Conservation (phyloP, 306 rosid species). For the Begonia masoniana region DNA sequence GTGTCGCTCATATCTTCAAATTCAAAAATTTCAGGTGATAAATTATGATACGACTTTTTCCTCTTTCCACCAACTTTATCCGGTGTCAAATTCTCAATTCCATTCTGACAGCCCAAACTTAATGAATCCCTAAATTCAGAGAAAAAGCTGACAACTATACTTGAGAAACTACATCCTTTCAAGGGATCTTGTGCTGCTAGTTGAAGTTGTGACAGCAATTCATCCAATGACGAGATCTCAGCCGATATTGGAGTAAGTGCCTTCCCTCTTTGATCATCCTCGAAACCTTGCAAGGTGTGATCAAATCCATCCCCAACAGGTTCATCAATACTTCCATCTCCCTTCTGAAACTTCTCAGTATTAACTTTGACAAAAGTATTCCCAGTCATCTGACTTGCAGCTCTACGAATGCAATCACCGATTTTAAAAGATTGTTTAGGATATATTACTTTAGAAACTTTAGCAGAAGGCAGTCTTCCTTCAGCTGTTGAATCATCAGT, state of each 20-base stretch:
- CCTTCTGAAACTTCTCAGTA: constrained; percentile 42
- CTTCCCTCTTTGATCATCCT: constrained; percentile 35
- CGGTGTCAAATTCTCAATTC: constrained; percentile 18
- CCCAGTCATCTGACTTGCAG: constrained; percentile 80
- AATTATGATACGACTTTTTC: constrained; percentile 30
- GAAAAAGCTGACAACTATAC: constrained; percentile 52
- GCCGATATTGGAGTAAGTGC: constrained; percentile 13
- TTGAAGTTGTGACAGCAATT: constrained; percentile 60
- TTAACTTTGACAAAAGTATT: constrained; percentile 38
- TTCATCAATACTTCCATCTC: constrained; percentile 28
- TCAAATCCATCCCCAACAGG: constrained; percentile 29
- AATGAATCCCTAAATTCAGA: constrained; percentile 72
- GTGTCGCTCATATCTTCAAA: constrained; percentile 94
- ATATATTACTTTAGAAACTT: constrained; percentile 30
- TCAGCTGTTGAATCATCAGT: constrained; percentile 33
- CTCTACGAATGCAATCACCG: constrained; percentile 90
- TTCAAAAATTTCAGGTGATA: constrained; percentile 65
- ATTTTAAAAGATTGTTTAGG: constrained; percentile 59
- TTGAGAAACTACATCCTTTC: constrained; percentile 27
- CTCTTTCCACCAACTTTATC: constrained; percentile 46
- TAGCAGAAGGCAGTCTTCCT: constrained; percentile 45
- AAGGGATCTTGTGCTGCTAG: constrained; percentile 54
- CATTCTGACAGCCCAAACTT: constrained; percentile 23
- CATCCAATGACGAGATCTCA: constrained; percentile 51
- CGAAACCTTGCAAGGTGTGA: constrained; percentile 22